phyloP scores from a whole-genome alignment of 495 filamentous ascomycete genomes.

The Aspergillus hancockii region DNA sequence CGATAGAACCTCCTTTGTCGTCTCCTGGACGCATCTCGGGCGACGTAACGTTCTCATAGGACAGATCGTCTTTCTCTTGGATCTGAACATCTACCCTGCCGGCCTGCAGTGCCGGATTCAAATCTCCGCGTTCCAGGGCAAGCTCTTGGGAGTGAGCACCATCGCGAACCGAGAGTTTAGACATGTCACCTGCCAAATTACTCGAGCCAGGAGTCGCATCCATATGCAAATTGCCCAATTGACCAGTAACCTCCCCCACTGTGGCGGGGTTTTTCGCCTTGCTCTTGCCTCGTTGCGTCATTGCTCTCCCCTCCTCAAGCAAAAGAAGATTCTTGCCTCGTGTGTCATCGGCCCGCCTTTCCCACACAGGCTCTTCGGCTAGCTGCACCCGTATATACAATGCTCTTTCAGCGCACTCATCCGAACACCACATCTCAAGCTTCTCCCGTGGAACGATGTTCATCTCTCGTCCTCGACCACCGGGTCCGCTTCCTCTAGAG shows the following conservation, averaged over 20 bases:
- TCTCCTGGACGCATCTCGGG: slow-evolving; percentile 40
- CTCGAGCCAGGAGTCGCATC: slow-evolving; percentile 11
- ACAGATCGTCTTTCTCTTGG: slow-evolving; percentile 36
- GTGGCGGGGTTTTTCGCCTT: slow-evolving; percentile 14
- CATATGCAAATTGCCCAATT: slow-evolving; percentile 33
- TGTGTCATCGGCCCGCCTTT: slow-evolving; percentile 51
- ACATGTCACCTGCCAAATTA: slow-evolving; percentile 26
- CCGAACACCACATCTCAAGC: slow-evolving; percentile 86
- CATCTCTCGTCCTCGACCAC: slow-evolving; percentile 49
- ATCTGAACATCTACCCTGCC: slow-evolving; percentile 42
- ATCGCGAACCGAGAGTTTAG: slow-evolving; percentile 26
- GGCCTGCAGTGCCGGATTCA: slow-evolving; percentile 23
- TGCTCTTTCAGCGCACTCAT: slow-evolving; percentile 73
- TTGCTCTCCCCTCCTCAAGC: slow-evolving; percentile 49
- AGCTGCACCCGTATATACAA: slow-evolving; percentile 87
- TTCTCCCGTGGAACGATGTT: slow-evolving; percentile 64
- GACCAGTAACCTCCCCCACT: slow-evolving; percentile 30
- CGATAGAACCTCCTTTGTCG: slow-evolving; percentile 43
- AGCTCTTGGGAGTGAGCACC: slow-evolving; percentile 35
- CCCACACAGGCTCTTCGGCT: slow-evolving; percentile 74
- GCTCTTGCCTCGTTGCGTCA: slow-evolving; percentile 16
- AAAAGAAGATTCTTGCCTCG: slow-evolving; percentile 49
- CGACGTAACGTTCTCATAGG: slow-evolving; percentile 19
- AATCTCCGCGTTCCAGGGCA: slow-evolving; percentile 51
- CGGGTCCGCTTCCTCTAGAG: slow-evolving; percentile 51